Evolutionary conservation across 805 yeast genomes (phyloP).

Genomic region (Ogataea zsoltii): DNA sequence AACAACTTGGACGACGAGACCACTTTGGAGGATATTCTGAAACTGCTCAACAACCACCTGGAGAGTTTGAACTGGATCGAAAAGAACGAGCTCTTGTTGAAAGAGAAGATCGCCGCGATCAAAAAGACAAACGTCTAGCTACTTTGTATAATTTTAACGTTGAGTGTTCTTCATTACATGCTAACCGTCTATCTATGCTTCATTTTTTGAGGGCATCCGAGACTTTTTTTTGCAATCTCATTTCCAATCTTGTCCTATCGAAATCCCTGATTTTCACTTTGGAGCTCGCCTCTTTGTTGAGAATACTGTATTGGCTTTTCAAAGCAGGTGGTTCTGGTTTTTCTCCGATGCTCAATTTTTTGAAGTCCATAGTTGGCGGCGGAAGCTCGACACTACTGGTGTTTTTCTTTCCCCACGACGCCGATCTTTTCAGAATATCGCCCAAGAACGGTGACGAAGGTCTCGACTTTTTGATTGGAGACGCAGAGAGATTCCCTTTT

Average conservation of each 20-base stretch:
- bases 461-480: constrained; percentile 15
- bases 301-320: constrained; percentile 23
- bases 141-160: constrained; percentile 1
- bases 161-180: neutral
- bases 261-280: constrained; percentile 29
- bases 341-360: neutral
- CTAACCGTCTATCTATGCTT: neutral
- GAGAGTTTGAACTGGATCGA: constrained; percentile 90
- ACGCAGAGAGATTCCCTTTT: constrained; percentile 20
- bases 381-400: neutral
- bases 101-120: constrained; percentile 57
- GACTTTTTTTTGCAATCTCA: constrained; percentile 48
- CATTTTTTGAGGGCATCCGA: constrained; percentile 35
- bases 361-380: neutral
- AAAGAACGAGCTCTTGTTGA: constrained; percentile 64
- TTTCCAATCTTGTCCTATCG: constrained; percentile 50
- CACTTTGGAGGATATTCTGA: constrained; percentile 68
- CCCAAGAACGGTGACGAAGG: constrained; percentile 12
- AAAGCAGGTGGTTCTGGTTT: neutral
- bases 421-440: constrained; percentile 15
- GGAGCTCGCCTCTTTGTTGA: constrained; percentile 9
- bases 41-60: constrained; percentile 81
- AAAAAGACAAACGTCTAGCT: constrained; percentile 15
- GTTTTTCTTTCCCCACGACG: constrained; percentile 11
- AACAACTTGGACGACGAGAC: constrained; percentile 28